A percentile compares a stretch with the other conserved stretches of the same genome.
Conservation (phyloP, 78 protist species). For the Emiliania huxleyi region DNA sequence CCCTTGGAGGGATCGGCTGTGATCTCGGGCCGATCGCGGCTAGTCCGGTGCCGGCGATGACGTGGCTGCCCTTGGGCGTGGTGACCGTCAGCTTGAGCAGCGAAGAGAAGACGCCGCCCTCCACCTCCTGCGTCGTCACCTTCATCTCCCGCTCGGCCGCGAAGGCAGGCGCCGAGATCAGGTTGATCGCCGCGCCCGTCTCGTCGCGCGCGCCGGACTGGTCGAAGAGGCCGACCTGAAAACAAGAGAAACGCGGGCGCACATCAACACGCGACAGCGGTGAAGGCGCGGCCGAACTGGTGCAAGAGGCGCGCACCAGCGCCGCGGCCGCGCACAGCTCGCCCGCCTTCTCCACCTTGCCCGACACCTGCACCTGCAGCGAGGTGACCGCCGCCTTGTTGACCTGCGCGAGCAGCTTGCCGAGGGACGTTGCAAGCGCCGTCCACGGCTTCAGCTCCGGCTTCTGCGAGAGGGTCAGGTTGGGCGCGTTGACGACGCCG, state of each 20-base stretch:
- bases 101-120: neutral
- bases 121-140: neutral
- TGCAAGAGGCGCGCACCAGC: too few species aligned
- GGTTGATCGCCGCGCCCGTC: slow-evolving; percentile 3
- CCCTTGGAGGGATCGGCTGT: too few species aligned
- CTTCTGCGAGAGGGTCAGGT: neutral
- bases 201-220: neutral
- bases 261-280: too few species aligned
- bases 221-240: slow-evolving; percentile 31
- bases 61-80: neutral
- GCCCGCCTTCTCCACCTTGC: neutral
- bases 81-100: neutral
- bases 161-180: slow-evolving; percentile 21
- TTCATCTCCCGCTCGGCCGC: neutral
- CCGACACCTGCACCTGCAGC: neutral
- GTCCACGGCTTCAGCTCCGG: slow-evolving; percentile 30
- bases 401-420: slow-evolving; percentile 29
- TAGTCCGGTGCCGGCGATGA: slow-evolving; percentile 6
- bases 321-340: neutral
- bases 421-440: neutral
- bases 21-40: too few species aligned
- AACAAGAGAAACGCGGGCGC: too few species aligned
- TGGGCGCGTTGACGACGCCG: slow-evolving; percentile 50
- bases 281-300: too few species aligned
- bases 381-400: neutral